phyloP scores from a whole-genome alignment of 2,329 filamentous ascomycete species.

The Aspergillus brasiliensis region DNA sequence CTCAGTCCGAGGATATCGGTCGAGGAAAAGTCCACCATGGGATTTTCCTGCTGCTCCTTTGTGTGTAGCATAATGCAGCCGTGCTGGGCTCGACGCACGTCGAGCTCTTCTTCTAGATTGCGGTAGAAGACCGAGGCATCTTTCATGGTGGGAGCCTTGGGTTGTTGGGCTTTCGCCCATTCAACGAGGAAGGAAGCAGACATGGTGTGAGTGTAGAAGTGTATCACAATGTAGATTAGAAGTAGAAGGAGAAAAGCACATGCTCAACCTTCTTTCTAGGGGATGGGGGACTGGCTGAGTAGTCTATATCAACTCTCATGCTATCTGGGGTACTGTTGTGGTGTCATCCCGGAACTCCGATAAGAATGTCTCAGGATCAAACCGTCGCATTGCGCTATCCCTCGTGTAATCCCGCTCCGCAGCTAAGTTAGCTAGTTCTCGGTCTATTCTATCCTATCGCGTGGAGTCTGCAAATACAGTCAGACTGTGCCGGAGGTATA shows the following conservation, averaged over 20 bases:
- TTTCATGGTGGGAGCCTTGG: not conserved
- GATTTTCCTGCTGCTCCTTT: not conserved
- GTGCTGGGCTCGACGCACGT: not conserved
- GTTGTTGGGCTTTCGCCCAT: not conserved
- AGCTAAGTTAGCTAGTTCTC: not conserved
- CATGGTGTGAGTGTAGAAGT: not conserved
- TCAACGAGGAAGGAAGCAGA: not conserved
- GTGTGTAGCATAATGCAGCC: not conserved
- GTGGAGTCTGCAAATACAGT: not conserved
- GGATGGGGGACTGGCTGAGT: not conserved
- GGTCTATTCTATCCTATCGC: not conserved
- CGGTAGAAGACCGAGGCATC: not conserved
- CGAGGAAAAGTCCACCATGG: slow-evolving; percentile 13
- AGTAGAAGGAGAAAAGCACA: not conserved
- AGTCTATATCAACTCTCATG: not conserved
- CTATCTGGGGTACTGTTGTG: not conserved
- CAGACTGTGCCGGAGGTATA: not conserved
- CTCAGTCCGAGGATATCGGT: slow-evolving; percentile 15
- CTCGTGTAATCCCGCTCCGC: not conserved
- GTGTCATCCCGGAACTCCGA: not conserved
- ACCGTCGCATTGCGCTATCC: not conserved
- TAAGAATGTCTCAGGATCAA: not conserved
- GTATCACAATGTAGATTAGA: not conserved
- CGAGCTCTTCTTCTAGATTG: not conserved
- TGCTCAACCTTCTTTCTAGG: not conserved